phyloP scores from a whole-genome alignment of 345 rosid genomes.

The Salix purpurea region DNA sequence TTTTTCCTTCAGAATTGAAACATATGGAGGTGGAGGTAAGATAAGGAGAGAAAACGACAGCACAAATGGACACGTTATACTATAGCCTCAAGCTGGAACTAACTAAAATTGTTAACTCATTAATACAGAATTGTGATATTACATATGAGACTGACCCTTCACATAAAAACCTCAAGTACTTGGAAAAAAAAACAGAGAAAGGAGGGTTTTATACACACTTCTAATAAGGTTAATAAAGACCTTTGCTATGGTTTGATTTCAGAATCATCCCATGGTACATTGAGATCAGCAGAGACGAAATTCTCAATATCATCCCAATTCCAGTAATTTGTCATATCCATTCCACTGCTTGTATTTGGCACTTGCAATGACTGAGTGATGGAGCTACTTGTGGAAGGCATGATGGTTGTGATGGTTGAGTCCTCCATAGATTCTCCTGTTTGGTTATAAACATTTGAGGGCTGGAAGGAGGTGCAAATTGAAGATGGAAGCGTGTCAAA shows the following conservation, averaged over 20 bases:
- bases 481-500: slow-evolving; percentile 27
- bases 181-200: neutral
- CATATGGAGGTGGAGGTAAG: neutral
- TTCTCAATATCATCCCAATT: slow-evolving; percentile 57
- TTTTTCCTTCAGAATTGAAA: neutral
- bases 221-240: neutral
- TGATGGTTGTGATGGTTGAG: slow-evolving; percentile 28
- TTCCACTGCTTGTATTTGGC: slow-evolving; percentile 14
- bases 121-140: neutral
- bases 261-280: slow-evolving; percentile 46
- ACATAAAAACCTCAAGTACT: neutral
- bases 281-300: slow-evolving; percentile 43
- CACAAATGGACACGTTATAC: slow-evolving; percentile 2
- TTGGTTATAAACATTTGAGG: slow-evolving; percentile 17
- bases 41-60: neutral
- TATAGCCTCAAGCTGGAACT: slow-evolving; percentile 25
- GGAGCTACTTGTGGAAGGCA: slow-evolving; percentile 19
- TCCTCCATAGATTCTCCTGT: slow-evolving; percentile 22
- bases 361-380: slow-evolving; percentile 28
- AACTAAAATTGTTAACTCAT: neutral
- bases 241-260: slow-evolving; percentile 42
- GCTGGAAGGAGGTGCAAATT: slow-evolving; percentile 27
- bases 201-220: slow-evolving; percentile 7
- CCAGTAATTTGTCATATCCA: slow-evolving; percentile 40
- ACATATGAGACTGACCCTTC: slow-evolving; percentile 1